Conservation (phyloP, 2,329 filamentous ascomycete species). For the Endoconidiophora polonica region DNA sequence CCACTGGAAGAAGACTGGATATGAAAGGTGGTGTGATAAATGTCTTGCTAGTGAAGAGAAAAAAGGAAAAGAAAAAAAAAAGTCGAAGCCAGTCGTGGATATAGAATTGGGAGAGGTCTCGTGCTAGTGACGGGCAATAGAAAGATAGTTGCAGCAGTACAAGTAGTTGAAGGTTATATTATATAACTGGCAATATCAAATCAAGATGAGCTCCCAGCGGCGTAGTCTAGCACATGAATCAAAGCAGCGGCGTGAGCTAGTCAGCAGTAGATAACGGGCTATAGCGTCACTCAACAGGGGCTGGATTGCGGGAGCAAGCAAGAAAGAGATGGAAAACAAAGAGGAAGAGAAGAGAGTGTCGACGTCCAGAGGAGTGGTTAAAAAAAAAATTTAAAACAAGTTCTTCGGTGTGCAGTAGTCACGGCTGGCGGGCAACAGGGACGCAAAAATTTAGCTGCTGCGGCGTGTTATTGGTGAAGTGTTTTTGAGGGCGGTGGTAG, state of each 20-base stretch:
- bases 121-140: neutral
- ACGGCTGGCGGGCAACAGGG: neutral
- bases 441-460: no score
- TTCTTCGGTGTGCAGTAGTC: neutral
- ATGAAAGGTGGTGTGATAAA: neutral
- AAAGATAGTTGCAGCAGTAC: neutral
- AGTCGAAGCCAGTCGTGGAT: constrained; percentile 12
- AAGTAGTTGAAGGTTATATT: neutral
- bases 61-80: neutral
- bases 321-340: neutral
- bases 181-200: neutral
- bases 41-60: neutral
- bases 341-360: neutral
- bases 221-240: constrained; percentile 1
- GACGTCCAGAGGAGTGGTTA: no score
- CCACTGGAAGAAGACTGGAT: constrained; percentile 4
- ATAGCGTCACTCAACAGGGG: neutral
- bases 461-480: neutral
- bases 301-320: no score
- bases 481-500: neutral
- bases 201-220: neutral
- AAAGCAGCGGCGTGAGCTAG: no score
- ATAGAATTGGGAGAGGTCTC: neutral
- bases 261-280: no score
- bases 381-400: neutral